These are phyloP conservation scores for Ruellia speciosa DNA, from an alignment of 305 asterid genomes.

Conservation along the genomic window DNA sequence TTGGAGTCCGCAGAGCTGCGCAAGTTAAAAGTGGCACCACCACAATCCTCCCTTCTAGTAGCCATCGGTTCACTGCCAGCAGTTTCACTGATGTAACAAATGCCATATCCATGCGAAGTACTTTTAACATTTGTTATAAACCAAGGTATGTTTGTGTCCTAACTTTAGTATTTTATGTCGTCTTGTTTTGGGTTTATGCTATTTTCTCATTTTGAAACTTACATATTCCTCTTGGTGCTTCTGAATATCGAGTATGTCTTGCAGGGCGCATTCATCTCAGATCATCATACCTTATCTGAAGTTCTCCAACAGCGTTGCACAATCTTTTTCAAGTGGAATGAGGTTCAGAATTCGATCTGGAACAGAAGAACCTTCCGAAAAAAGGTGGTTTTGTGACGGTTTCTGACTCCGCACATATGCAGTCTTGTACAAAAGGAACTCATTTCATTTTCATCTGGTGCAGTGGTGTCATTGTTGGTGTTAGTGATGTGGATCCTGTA, in stretches of 20 bases:
- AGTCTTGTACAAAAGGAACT: not conserved
- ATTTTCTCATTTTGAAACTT: no score
- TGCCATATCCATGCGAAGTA: slow-evolving; percentile 46
- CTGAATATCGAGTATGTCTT: not conserved
- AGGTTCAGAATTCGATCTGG: slow-evolving; percentile 74
- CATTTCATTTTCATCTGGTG: slow-evolving; percentile 32
- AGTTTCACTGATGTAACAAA: slow-evolving; percentile 46
- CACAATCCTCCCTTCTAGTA: slow-evolving; percentile 7
- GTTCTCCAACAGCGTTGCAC: slow-evolving; percentile 59
- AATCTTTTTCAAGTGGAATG: slow-evolving; percentile 62
- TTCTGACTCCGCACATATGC: no score
- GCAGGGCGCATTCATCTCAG: slow-evolving; percentile 70
- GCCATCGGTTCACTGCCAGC: slow-evolving; percentile 46
- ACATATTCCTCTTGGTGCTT: not conserved
- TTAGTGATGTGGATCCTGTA: slow-evolving; percentile 65
- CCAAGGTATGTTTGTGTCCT: slow-evolving; percentile 52
- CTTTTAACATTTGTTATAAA: slow-evolving; percentile 65
- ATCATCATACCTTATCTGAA: slow-evolving; percentile 62
- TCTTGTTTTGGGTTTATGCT: no score
- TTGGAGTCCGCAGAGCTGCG: slow-evolving; percentile 84
- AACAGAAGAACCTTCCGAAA: slow-evolving; percentile 84
- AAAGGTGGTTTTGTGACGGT: slow-evolving; percentile 40
- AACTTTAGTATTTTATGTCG: no score
- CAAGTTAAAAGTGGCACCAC: slow-evolving; percentile 47
- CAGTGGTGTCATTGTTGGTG: slow-evolving; percentile 70